phyloP scores from a whole-genome alignment of 176 grass and related monocot genomes.

The Elymus sibiricus region DNA sequence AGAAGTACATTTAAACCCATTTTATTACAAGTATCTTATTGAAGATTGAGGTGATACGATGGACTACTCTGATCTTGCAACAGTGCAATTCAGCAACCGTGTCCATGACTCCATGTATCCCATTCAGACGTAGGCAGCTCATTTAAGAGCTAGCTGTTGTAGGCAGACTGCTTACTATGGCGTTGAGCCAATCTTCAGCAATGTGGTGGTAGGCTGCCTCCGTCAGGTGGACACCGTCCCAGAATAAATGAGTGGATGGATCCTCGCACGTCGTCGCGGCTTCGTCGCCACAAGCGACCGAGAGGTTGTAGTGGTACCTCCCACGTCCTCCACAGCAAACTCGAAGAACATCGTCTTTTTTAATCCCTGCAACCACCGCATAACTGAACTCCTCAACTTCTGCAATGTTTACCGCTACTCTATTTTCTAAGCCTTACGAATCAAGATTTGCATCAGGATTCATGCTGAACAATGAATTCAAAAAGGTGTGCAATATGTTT shows the following conservation, averaged over 20 bases:
- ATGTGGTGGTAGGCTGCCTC: conserved; percentile 5
- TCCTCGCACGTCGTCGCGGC: not conserved
- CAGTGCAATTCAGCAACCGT: not conserved
- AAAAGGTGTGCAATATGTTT: not conserved
- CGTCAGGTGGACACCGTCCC: not conserved
- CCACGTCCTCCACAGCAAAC: not conserved
- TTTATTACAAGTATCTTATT: not conserved
- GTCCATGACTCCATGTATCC: not conserved
- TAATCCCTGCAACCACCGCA: conserved; percentile 3
- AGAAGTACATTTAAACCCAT: not conserved
- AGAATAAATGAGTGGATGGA: not conserved
- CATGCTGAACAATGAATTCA: not conserved
- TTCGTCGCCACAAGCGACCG: not conserved
- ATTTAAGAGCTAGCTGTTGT: not conserved
- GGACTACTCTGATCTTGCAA: not conserved
- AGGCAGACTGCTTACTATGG: not conserved
- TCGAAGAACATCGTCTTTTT: not conserved
- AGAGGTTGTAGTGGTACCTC: not conserved
- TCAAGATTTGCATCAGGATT: not conserved
- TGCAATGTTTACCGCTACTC: not conserved
- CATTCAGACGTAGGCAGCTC: not conserved
- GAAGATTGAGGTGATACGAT: not conserved
- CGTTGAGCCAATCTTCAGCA: not conserved
- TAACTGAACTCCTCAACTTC: not conserved
- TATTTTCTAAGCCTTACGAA: not conserved